Base-by-base conservation (phyloP, 768 basidiomycete genomes). In the Gloeopeniophorella convolvens region DNA sequence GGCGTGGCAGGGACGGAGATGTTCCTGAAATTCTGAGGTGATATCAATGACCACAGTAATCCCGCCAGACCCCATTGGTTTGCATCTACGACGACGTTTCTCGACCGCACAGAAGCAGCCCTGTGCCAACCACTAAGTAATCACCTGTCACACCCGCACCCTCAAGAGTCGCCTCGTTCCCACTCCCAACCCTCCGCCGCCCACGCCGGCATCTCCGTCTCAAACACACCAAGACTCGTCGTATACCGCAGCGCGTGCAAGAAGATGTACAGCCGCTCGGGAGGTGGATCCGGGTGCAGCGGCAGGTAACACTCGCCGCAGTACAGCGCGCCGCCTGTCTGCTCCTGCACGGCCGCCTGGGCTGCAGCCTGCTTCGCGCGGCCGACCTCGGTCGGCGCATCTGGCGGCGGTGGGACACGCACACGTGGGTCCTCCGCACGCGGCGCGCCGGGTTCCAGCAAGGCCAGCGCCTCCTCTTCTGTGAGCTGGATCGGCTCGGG, bases 241-340 rank as follows among this genome's bases (percentile, higher is more conserved):
- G 83, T 87, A 66, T 93, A 97, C 59, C 78, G 77, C 62, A 88
- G 66, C 23, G 96, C 94, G 61, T 99, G 96, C 62, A 99, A 68
- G 68, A 94, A 99, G 58, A 99, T 98, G 68, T 91, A 97, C 49
- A 98, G 71, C 54, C 82, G 82, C 64, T 93, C 90, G 2, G 94
- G 93, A 61, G 79, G 81, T 2, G 95, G 96, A 67, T 99, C 96
- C 10, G 92, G 90, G 50, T 93, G 83, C 21, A 97, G 68, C 13
- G 96, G 96, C 39, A 96, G 72, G 66, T 88, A 97, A 64, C 95
- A 99, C 62, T 91, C 89, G 1, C 78, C 72, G 64, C 95, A 99
- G 68, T 90, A 96, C 16, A 75, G 60, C 47, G 61, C 51, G 3
- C 59, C 63, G n/a, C 65, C 59, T 20, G 54, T 60, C 32, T 61